Base-by-base conservation (phyloP, 495 filamentous ascomycete genomes). In the Talaromyces wortmannii region DNA sequence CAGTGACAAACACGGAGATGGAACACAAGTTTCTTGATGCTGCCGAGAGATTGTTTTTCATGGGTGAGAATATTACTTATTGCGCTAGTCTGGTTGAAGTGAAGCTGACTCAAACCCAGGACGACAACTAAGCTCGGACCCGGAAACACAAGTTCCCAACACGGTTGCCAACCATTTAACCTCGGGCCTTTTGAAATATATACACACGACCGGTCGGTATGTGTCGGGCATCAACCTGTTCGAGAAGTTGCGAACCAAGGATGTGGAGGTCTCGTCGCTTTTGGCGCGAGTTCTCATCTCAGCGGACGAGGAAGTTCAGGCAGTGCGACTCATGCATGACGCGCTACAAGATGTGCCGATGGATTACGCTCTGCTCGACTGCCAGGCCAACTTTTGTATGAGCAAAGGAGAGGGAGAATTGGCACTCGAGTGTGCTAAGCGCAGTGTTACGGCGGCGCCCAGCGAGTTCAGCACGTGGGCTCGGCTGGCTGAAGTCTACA, bases 391-490 rank as follows among this genome's bases (percentile, higher is more conserved):
- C n/a, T 98, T 97, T 64, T 88, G 92, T 58, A 82, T 90, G 61
- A 84, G 82, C 60, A 98, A 98, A 70, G 89, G 90, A 59, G 87
- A 82, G 64, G 86, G 72, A 48, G 84, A 90, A 52, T 86, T 97
- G 78, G 92, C 94, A 2, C 77, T 97, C 23, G 90, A 92, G 55
- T 96, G 92, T 61, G 95, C 94, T 7, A 92, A 97, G 67, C 85
- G 92, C 31, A 90, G 90, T 49, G 95, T 96, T 10, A 90, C 95
- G 53, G 90, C 91, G 7, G 94, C 94, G 1, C 94, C 94, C 0
- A 96, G 91, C 64, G 94, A 98, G 64, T 97, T 97, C 65, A 90
- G 89, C 12, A 97, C 94, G 2, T 98, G 94, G 94, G 95, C 94
- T 50, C 78, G 91, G 54, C 70, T 98, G 50, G 92, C 91, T 3